Evolutionary conservation across 345 rosid genomes (phyloP).

Genomic region (Gossypium arboreum): DNA sequence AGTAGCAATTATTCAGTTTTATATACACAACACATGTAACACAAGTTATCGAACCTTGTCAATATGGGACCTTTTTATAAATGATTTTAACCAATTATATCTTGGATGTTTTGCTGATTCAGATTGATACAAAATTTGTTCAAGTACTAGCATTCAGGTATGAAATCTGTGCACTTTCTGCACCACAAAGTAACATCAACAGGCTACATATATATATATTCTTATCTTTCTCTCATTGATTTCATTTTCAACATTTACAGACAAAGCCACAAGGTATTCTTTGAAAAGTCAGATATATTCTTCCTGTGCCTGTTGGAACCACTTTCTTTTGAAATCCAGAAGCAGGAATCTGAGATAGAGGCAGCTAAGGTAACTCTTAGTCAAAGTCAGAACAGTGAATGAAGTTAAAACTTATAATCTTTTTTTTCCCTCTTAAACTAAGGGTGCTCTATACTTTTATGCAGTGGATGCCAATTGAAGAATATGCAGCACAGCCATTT

Average conservation of each 20-base stretch:
- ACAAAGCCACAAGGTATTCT: slow-evolving; percentile 69
- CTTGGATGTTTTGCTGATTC: slow-evolving; percentile 23
- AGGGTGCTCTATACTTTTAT: background rate
- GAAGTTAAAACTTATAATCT: background rate
- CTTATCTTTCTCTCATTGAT: too few relatives aligned
- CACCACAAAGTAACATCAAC: background rate
- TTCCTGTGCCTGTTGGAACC: slow-evolving; percentile 79
- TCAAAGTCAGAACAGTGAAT: background rate
- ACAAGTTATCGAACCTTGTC: slow-evolving; percentile 2
- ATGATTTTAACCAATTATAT: background rate
- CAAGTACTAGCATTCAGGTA: slow-evolving; percentile 88
- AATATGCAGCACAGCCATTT: slow-evolving; percentile 33
- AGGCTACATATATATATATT: background rate
- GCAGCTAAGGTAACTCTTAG: slow-evolving; percentile 59
- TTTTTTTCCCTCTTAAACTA: background rate
- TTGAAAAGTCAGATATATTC: slow-evolving; percentile 74
- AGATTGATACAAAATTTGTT: slow-evolving; percentile 76
- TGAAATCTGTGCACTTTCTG: slow-evolving; percentile 3
- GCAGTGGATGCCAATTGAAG: slow-evolving; percentile 78
- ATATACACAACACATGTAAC: background rate
- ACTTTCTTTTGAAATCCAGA: slow-evolving; percentile 53
- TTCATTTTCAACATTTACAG: slow-evolving; percentile 30
- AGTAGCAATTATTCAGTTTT: slow-evolving; percentile 17
- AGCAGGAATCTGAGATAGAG: slow-evolving; percentile 71
- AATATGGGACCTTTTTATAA: background rate